phyloP scores from a whole-genome alignment of 2,329 filamentous ascomycete genomes.

The Sarocladiaceae sp. region DNA sequence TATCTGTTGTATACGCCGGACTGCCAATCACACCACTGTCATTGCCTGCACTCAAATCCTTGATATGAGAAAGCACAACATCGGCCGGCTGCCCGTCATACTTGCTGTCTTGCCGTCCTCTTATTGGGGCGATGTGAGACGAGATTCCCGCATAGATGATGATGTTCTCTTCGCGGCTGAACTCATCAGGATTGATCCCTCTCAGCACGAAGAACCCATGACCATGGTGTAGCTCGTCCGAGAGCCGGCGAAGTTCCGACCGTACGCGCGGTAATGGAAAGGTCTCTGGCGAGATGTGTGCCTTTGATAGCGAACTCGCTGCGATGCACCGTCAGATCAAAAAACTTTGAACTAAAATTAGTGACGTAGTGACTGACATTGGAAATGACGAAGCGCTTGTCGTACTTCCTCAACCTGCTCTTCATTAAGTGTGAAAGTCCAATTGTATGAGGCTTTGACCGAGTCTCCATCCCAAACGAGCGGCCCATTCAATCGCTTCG shows the following conservation, averaged over 20 bases:
- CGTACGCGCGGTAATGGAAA: slow-evolving; percentile 54
- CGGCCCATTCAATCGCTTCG: slow-evolving; percentile 39
- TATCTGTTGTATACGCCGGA: slow-evolving; percentile 56
- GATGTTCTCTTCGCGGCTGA: slow-evolving; percentile 52
- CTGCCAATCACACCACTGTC: slow-evolving; percentile 42
- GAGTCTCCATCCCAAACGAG: slow-evolving; percentile 55
- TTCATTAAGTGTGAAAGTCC: slow-evolving; percentile 45
- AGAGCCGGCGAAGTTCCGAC: slow-evolving; percentile 43
- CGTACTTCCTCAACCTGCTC: slow-evolving; percentile 46
- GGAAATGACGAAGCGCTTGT: slow-evolving; percentile 36
- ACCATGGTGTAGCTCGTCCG: slow-evolving; percentile 50
- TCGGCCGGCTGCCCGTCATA: slow-evolving; percentile 42
- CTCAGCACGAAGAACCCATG: slow-evolving; percentile 59
- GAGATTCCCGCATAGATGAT: slow-evolving; percentile 58
- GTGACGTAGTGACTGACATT: slow-evolving; percentile 24
- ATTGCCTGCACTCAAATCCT: slow-evolving; percentile 43
- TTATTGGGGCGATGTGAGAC: slow-evolving; percentile 49
- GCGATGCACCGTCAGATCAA: background rate
- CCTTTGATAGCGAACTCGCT: slow-evolving; percentile 31
- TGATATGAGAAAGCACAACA: slow-evolving; percentile 57
- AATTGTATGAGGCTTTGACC: slow-evolving; percentile 44
- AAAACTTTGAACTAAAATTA: background rate
- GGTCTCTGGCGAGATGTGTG: slow-evolving; percentile 41
- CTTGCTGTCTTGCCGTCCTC: slow-evolving; percentile 48
- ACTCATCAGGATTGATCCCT: slow-evolving; percentile 48